These are phyloP conservation scores for Phytophthora colocasiae DNA, from an alignment of 352 stramenopile genomes.

Conservation along the genomic window DNA sequence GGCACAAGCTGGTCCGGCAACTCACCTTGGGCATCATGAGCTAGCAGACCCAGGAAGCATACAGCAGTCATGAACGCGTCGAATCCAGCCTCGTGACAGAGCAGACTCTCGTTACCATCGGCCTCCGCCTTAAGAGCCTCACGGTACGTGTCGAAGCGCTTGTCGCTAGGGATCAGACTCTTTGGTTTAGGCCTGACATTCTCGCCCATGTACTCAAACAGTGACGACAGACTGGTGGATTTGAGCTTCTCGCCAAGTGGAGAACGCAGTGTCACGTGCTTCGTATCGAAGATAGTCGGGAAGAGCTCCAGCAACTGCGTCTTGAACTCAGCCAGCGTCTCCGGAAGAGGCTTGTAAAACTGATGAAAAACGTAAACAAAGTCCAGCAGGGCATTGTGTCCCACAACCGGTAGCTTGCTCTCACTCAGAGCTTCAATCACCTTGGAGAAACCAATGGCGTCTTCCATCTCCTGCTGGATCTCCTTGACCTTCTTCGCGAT, in stretches of 20 bases:
- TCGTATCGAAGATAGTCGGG: conserved; percentile 83
- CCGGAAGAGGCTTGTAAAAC: conserved; percentile 82
- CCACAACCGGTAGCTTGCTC: conserved; percentile 79
- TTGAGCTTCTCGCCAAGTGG: conserved; percentile 59
- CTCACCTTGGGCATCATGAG: conserved; percentile 61
- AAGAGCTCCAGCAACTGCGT: conserved; percentile 71
- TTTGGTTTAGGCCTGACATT: conserved; percentile 63
- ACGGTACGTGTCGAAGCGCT: conserved; percentile 72
- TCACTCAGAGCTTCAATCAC: conserved; percentile 79
- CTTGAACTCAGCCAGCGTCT: conserved; percentile 78
- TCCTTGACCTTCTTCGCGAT: conserved; percentile 56
- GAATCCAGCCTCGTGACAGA: conserved; percentile 88
- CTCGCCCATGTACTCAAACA: conserved; percentile 84
- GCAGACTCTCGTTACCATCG: conserved; percentile 53
- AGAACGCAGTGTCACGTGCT: conserved; percentile 70
- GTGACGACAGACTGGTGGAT: conserved; percentile 63
- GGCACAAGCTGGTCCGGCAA: conserved; percentile 37
- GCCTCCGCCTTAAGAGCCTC: conserved; percentile 58
- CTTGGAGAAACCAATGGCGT: conserved; percentile 78
- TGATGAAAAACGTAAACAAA: conserved; percentile 88
- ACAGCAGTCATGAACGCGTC: conserved; percentile 88
- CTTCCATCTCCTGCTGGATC: conserved; percentile 69
- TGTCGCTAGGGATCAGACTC: conserved; percentile 60
- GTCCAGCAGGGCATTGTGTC: conserved; percentile 86
- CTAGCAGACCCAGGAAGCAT: conserved; percentile 76